Evolutionary conservation across 2,329 filamentous ascomycete species (phyloP), one percentile per base, ranked within the genome.

Genomic region (Aspergillus sp.): DNA sequence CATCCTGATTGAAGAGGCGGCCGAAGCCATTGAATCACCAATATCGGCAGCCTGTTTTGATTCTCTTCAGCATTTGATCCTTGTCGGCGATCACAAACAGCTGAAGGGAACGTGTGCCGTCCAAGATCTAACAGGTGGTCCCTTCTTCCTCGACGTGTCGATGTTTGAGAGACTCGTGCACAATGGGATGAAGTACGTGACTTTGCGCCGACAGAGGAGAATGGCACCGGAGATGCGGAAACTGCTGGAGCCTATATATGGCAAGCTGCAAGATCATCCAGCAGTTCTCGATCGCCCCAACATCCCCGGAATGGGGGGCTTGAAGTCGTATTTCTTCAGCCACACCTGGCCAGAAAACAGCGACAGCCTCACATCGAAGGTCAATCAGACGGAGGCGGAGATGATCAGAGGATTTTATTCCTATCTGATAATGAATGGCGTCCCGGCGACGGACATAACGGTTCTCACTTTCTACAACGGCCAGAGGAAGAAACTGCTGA

Each of bases 401-500:
- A 89, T 94, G 79, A 67, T 94, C 17, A 72, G 78, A 0, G 69
- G 68, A 0, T 82, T 93, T 42, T 78, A 79, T 42, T 63, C 74
- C 15, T 82, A 94, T 47, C 72, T 95, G 0, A 54, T 80, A 1
- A 61, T 75, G 37, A 89, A 88, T 40, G 79, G 79, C 0, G 61
- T 80, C 1, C 45, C 61, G 0, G 53, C 71, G 0, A 53, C 61
- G 0, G 67, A 79, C 4, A 86, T 94, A 35, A 93, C 86, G 0
- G 65, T 94, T 3, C 58, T 95, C 30, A 89, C 86, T 0, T 94
- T 91, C 51, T 95, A 94, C 64, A 85, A 83, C 26, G 86, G 83
- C 0, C 88, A 95, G 51, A 71, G 80, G 27, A 81, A 80, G 43
- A 60, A 69, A 2, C 68, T 94, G 2, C 47, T 77, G 0, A 65